A percentile compares a stretch with the other conserved stretches of the same genome.
Conservation (phyloP, 83 land plant species). For the Thuja plicata region DNA sequence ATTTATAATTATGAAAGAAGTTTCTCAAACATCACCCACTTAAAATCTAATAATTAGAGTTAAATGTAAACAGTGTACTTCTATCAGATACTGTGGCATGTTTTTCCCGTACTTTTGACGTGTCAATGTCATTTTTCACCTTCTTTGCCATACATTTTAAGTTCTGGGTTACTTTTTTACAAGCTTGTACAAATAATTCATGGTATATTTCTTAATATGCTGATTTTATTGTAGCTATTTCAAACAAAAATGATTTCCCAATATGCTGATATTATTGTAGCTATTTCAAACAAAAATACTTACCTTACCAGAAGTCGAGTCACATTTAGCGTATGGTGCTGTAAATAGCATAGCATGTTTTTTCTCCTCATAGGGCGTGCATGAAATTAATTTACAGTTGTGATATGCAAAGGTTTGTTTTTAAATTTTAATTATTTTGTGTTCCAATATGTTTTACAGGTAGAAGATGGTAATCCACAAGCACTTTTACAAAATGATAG, state of each 20-base stretch:
- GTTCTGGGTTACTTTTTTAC: neutral
- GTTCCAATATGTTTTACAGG: constrained; percentile 34
- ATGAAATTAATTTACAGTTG: neutral
- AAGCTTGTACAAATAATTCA: neutral
- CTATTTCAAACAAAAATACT: neutral
- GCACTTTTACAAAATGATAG: constrained; percentile 45
- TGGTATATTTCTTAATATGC: neutral
- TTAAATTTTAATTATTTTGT: neutral
- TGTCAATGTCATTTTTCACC: neutral
- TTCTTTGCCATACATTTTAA: neutral
- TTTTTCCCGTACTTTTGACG: neutral
- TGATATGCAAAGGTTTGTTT: neutral
- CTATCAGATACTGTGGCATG: neutral
- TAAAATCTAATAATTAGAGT: neutral
- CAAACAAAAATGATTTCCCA: neutral
- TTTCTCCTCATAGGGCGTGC: neutral
- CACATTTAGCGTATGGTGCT: neutral
- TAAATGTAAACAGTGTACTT: neutral
- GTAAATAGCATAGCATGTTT: neutral
- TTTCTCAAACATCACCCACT: neutral
- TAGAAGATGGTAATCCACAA: constrained; percentile 85
- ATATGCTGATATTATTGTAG: neutral
- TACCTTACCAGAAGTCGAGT: neutral
- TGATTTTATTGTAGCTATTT: neutral
- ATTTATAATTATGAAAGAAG: neutral